Evolutionary conservation across 495 filamentous ascomycete species (phyloP).

Genomic region (Tuber umbilicatum): DNA sequence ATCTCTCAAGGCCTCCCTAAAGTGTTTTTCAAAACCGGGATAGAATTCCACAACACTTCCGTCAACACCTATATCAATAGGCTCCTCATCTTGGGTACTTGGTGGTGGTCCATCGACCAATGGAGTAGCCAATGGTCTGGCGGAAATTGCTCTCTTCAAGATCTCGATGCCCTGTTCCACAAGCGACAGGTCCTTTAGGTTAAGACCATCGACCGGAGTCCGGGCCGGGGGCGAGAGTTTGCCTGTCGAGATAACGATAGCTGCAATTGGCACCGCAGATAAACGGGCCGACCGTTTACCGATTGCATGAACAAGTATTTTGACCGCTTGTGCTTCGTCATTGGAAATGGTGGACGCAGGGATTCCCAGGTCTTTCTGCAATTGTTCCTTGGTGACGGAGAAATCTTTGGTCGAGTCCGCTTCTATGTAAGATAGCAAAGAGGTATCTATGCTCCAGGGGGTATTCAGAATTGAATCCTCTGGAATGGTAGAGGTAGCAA

Average conservation of each 20-base stretch:
- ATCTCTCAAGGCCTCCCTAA: conserved; percentile 65
- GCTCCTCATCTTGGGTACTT: conserved; percentile 43
- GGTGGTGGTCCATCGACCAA: conserved; percentile 39
- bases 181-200: conserved; percentile 25
- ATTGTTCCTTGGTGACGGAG: conserved; percentile 60
- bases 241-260: conserved; percentile 67
- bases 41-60: conserved; percentile 88
- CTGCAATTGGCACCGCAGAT: conserved; percentile 75
- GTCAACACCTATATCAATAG: conserved; percentile 85
- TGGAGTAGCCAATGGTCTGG: conserved; percentile 24
- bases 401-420: conserved; percentile 62
- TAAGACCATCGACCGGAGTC: conserved; percentile 11
- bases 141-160: conserved; percentile 23
- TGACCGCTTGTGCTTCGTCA: conserved; percentile 78
- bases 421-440: conserved; percentile 72
- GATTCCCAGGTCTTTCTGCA: conserved; percentile 68
- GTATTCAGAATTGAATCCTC: conserved; percentile 60
- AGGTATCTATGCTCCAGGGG: conserved; percentile 85
- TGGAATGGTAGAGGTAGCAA: conserved; percentile 34
- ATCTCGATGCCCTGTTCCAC: conserved; percentile 33
- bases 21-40: conserved; percentile 72
- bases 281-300: conserved; percentile 84
- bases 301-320: conserved; percentile 71
- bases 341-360: conserved; percentile 52
- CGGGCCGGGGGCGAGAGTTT: conserved; percentile 47